phyloP scores from a whole-genome alignment of 305 asterid genomes.

The Ilex paraguariensis region DNA sequence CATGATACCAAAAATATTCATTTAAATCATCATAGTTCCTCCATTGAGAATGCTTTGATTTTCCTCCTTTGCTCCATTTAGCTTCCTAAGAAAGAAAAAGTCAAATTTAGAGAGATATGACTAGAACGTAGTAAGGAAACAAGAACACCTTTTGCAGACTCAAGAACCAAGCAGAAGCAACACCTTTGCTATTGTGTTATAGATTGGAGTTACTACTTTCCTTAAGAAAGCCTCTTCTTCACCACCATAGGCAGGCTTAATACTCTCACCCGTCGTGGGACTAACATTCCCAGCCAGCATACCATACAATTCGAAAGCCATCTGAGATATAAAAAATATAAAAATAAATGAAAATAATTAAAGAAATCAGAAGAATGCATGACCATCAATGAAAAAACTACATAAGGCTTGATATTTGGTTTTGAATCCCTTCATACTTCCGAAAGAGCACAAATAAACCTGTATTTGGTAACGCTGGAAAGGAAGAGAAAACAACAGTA shows the following conservation, averaged over 20 bases:
- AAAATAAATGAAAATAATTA: slow-evolving; percentile 5
- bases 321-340: slow-evolving; percentile 31
- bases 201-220: slow-evolving; percentile 86
- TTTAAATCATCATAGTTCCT: slow-evolving; percentile 95
- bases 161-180: slow-evolving; percentile 23
- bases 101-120: slow-evolving; percentile 4
- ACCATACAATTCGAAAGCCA: slow-evolving; percentile 94
- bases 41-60: slow-evolving; percentile 86
- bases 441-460: too few relatives aligned
- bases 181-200: slow-evolving; percentile 71
- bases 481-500: too few relatives aligned
- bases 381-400: too few relatives aligned
- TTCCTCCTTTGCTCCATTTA: slow-evolving; percentile 47
- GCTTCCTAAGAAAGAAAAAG: slow-evolving; percentile 62
- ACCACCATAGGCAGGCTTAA: slow-evolving; percentile 95
- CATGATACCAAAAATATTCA: slow-evolving; percentile 81
- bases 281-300: slow-evolving; percentile 94
- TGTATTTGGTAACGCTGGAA: too few relatives aligned
- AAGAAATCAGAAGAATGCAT: not conserved
- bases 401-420: too few relatives aligned
- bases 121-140: not conserved
- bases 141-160: slow-evolving; percentile 2
- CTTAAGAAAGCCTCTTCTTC: slow-evolving; percentile 89
- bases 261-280: slow-evolving; percentile 88
- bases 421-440: too few relatives aligned